Evolutionary conservation across 2,329 filamentous ascomycete species (phyloP), one percentile per base, ranked within the genome.

Genomic region (Talaromyces verruculosus): DNA sequence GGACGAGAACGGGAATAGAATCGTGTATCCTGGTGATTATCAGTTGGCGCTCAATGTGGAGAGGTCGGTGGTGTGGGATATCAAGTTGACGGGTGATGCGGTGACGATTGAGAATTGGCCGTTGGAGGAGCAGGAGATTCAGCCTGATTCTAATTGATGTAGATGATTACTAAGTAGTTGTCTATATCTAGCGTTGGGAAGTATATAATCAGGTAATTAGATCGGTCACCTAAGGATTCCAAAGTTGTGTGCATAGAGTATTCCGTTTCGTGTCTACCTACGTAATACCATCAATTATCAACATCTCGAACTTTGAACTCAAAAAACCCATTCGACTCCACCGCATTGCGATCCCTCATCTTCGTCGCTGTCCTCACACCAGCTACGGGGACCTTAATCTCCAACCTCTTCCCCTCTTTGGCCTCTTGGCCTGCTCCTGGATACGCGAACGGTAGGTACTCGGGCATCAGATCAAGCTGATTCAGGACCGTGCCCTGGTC

Each of bases 371-470:
- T 84, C 69, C 89, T 85, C 0, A 76, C 75, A 0, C 88, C 89
- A 0, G 83, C 84, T 0, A 85, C 84, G 0, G 89, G 89, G n/a
- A 91, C 77, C 1, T 80, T 80, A 61, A 88, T 88, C 73, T 91
- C 87, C 58, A 81, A 13, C 2, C 5, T 81, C 62, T 71, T 77
- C 69, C 80, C 81, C 0, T 76, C 60, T 0, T 68, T 72, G 0
- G 80, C 75, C 43, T 69, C 72, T 15, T 79, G 81, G 5, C 76
- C 79, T 0, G 80, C 76, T 0, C 88, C 69, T 0, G 81, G 69
- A 71, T 89, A 85, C 0, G 87, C 88, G 67, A 87, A 91, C 0
- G 85, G 84, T 0, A 91, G 80, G 68, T 87, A 91, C 65, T 90
- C 84, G 0, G 88, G 88, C 61, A 91, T 72, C 22, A 90, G 72